Percentiles rank a stretch among this genome's conserved stretches.
These are phyloP conservation scores for Cyberlindnera nakhonratchasimensis DNA, from an alignment of 805 yeast genomes.

Conservation along the genomic window DNA sequence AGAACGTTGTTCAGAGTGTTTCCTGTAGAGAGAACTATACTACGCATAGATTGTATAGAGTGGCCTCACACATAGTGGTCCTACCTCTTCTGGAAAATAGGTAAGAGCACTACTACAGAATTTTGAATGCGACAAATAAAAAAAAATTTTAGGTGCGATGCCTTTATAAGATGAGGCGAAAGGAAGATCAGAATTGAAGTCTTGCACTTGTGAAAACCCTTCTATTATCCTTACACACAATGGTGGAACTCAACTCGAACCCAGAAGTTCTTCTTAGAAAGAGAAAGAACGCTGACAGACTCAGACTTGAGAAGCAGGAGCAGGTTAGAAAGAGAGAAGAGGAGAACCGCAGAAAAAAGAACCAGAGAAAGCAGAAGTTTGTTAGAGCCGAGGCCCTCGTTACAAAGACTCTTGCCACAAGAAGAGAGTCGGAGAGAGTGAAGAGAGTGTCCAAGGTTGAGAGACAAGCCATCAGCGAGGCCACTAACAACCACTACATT, in stretches of 20 bases:
- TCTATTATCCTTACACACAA: constrained; percentile 3
- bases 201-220: too few relatives aligned
- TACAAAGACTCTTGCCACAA: constrained; percentile 59
- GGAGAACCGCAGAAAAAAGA: constrained; percentile 42
- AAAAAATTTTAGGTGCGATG: constrained; percentile 5
- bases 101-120: constrained; percentile 1
- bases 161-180: background rate
- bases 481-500: constrained; percentile 29
- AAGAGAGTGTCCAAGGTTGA: constrained; percentile 58
- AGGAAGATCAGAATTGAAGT: background rate
- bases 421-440: constrained; percentile 66
- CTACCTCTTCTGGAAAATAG: background rate
- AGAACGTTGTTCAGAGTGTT: too few relatives aligned
- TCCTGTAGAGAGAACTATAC: too few relatives aligned
- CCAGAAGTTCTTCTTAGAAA: constrained; percentile 77
- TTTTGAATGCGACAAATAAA: too few relatives aligned
- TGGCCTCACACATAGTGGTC: background rate
- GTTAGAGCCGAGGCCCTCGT: constrained; percentile 73
- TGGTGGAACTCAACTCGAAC: constrained; percentile 52
- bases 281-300: constrained; percentile 74
- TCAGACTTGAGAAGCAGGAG: constrained; percentile 71
- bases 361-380: constrained; percentile 47
- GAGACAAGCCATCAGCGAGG: constrained; percentile 32
- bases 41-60: too few relatives aligned
- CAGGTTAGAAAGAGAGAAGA: constrained; percentile 50